phyloP scores from a whole-genome alignment of 805 yeast species.

The Yamadazyma phyllophila region DNA sequence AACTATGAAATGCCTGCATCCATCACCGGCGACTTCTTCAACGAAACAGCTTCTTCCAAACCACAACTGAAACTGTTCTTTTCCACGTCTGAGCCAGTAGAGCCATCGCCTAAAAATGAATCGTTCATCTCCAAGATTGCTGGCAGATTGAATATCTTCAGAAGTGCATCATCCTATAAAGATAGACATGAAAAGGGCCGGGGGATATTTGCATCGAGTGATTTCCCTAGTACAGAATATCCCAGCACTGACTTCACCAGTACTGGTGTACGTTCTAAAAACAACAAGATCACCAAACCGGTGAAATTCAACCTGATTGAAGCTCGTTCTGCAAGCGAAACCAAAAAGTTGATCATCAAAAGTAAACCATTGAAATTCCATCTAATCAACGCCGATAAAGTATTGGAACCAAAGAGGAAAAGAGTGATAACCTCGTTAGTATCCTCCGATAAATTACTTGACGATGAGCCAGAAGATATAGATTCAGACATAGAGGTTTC shows the following conservation, averaged over 20 bases:
- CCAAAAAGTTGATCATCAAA: slow-evolving; percentile 35
- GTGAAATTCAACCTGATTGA: slow-evolving; percentile 8
- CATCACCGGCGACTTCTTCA: slow-evolving; percentile 12
- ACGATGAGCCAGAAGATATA: slow-evolving; percentile 10
- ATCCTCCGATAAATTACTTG: slow-evolving; percentile 10
- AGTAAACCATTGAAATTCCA: slow-evolving; percentile 42
- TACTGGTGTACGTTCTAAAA: background rate
- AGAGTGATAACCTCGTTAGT: slow-evolving; percentile 21
- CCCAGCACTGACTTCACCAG: background rate
- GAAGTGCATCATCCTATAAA: background rate
- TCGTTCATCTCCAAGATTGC: slow-evolving; percentile 7
- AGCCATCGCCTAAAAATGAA: background rate
- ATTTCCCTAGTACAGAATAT: slow-evolving; percentile 9
- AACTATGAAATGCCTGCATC: slow-evolving; percentile 14
- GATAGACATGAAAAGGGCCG: background rate
- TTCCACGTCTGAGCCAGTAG: background rate
- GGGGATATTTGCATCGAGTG: slow-evolving; percentile 13
- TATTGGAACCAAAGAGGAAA: slow-evolving; percentile 33
- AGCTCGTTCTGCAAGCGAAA: slow-evolving; percentile 11
- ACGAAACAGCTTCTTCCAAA: background rate
- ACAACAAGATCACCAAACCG: slow-evolving; percentile 13
- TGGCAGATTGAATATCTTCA: slow-evolving; percentile 13
- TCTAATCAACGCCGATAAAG: slow-evolving; percentile 41
- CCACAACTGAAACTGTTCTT: background rate
- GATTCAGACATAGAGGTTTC: slow-evolving; percentile 8